phyloP scores from a whole-genome alignment of 2,329 filamentous ascomycete genomes.

The Pseudofabraea citricarpa region DNA sequence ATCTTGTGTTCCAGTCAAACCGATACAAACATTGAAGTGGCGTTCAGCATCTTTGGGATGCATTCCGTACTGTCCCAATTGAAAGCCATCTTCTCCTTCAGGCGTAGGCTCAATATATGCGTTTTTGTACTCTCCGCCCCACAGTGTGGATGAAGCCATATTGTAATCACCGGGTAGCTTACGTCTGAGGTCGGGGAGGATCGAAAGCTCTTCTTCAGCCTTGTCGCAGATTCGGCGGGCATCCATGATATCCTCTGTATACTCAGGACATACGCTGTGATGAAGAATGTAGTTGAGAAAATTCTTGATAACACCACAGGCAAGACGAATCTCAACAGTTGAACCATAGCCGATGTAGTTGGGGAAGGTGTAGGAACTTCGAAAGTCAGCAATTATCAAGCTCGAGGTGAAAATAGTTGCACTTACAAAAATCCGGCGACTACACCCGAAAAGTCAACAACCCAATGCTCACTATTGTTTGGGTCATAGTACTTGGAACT shows the following conservation, averaged over 20 bases:
- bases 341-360: conserved; percentile 51
- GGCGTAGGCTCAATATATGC: conserved; percentile 7
- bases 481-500: conserved; percentile 45
- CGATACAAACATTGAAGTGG: conserved; percentile 40
- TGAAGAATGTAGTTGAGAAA: conserved; percentile 85
- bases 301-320: conserved; percentile 68
- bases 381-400: conserved; percentile 10
- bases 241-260: conserved; percentile 58
- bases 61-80: conserved; percentile 17
- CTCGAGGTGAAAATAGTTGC: background rate
- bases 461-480: conserved; percentile 52
- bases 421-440: conserved; percentile 73
- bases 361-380: conserved; percentile 51
- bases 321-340: conserved; percentile 47
- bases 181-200: conserved; percentile 44
- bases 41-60: conserved; percentile 34
- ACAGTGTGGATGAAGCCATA: conserved; percentile 64
- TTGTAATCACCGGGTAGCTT: conserved; percentile 77
- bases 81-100: conserved; percentile 20
- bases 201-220: conserved; percentile 63
- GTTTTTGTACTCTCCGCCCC: conserved; percentile 41
- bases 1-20: conserved; percentile 30
- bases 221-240: conserved; percentile 63
- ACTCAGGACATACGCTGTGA: conserved; percentile 84
- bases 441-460: conserved; percentile 75